phyloP scores from a whole-genome alignment of 2,329 filamentous ascomycete genomes.

The Huntiella bhutanensis region DNA sequence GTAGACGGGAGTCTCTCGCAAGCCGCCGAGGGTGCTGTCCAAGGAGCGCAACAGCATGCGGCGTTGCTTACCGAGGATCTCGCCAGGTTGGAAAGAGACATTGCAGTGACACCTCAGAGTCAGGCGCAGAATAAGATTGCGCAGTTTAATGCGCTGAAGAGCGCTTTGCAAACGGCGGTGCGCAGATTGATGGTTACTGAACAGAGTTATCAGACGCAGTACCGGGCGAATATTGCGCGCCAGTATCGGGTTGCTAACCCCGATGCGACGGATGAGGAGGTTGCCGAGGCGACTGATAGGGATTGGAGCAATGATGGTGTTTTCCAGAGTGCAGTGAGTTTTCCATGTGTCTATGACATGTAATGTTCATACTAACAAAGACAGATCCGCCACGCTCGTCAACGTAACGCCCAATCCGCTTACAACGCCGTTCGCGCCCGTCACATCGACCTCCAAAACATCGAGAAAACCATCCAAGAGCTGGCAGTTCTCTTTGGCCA shows the following conservation, averaged over 20 bases:
- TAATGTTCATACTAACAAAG: neutral
- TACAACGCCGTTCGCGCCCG: constrained; percentile 64
- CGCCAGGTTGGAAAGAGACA: constrained; percentile 54
- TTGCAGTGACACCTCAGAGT: constrained; percentile 15
- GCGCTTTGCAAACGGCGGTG: constrained; percentile 52
- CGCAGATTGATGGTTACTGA: constrained; percentile 55
- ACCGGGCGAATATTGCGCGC: constrained; percentile 59
- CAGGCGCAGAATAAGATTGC: constrained; percentile 49
- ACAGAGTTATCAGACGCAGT: constrained; percentile 48
- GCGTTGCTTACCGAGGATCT: constrained; percentile 63
- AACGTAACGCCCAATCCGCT: constrained; percentile 20
- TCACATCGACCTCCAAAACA: constrained; percentile 66
- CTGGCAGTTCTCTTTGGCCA: constrained; percentile 53
- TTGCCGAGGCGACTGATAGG: constrained; percentile 46
- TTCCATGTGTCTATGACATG: neutral
- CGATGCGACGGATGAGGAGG: constrained; percentile 55
- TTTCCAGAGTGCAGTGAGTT: constrained; percentile 61
- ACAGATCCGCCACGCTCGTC: constrained; percentile 7
- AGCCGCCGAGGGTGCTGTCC: constrained; percentile 47
- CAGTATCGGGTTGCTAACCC: constrained; percentile 72
- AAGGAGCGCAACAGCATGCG: constrained; percentile 53
- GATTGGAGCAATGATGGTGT: constrained; percentile 66
- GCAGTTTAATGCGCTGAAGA: constrained; percentile 51
- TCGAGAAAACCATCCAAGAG: constrained; percentile 56
- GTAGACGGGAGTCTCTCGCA: constrained; percentile 33